Base-by-base conservation (phyloP, 2,329 filamentous ascomycete species). In the Alternaria sp. region DNA sequence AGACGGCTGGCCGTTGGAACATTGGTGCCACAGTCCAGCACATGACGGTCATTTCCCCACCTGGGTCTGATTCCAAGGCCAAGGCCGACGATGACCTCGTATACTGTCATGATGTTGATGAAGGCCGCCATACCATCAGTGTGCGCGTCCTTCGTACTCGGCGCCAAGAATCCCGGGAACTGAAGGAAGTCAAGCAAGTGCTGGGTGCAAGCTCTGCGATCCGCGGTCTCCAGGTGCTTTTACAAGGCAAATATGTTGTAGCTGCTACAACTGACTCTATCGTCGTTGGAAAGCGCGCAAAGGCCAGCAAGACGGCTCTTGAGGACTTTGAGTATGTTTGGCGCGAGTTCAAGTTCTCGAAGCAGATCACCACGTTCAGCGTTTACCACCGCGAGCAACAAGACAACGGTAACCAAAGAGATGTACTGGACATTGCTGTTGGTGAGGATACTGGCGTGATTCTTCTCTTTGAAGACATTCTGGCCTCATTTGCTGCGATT, bases 361-460 rank as follows among this genome's bases (percentile, higher is more conserved):
- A 92, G 67, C 84, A 87, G 45, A 86, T 94, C 21, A 80, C 77
- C 2, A 69, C 77, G 9, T 76, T 79, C 40, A 67, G 69, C 53
- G 76, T 78, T 3, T 78, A 72, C 51, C 66, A 77, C 5, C 73
- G 71, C 17, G 89, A 88, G 63, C 80, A 93, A 47, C 90, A 96
- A 26, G 26, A 55, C 19, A 51, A 52, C 19, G 70, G 65, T 11
- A 78, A 77, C 45, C 75, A 63, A 69, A 70, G 70, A 65, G 73
- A 82, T 4, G 80, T 87, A 10, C 78, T 96, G n/a, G 91, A 97
- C 73, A 79, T 99, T 25, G 90, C 90, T 5, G 81, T 97, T 57
- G 96, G 96, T 56, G 90, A 92, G 66, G 86, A 88, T 6, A 87
- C 89, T 54, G 96, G 96, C 68, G 86, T 88, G 23, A 91, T 98